Conservation (phyloP, 2,329 filamentous ascomycete species). For the Epichloe bromicola region DNA sequence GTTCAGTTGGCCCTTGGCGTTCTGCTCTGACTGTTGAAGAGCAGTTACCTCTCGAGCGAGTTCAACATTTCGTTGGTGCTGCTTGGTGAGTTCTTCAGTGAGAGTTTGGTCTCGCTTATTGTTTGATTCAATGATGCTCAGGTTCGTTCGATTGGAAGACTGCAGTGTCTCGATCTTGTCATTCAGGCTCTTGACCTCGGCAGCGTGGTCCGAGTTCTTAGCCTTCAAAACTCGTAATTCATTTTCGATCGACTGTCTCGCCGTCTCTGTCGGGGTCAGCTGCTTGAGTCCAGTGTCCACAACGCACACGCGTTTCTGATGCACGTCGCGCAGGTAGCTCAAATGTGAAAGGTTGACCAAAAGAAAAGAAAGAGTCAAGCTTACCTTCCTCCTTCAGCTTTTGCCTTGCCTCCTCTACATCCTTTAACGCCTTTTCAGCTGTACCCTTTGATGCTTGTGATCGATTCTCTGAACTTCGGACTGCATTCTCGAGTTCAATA, state of each 20-base stretch:
- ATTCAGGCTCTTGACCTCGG: slow-evolving; percentile 63
- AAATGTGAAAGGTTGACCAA: slow-evolving; percentile 7
- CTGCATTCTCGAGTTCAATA: slow-evolving; percentile 84
- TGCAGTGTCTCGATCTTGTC: slow-evolving; percentile 79
- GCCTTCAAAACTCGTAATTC: slow-evolving; percentile 70
- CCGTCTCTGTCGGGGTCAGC: slow-evolving; percentile 46
- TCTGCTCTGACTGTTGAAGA: slow-evolving; percentile 74
- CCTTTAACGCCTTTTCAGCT: slow-evolving; percentile 70
- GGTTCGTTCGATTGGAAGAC: slow-evolving; percentile 79
- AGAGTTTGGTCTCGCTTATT: slow-evolving; percentile 75
- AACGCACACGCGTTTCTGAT: background rate
- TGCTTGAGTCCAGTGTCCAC: background rate
- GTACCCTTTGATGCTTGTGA: slow-evolving; percentile 70
- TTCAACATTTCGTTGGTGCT: slow-evolving; percentile 78
- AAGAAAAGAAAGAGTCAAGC: slow-evolving; percentile 10
- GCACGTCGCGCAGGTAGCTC: background rate
- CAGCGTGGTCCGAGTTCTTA: slow-evolving; percentile 58
- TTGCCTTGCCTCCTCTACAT: slow-evolving; percentile 67
- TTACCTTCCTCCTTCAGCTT: slow-evolving; percentile 75
- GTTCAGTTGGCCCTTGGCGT: slow-evolving; percentile 64
- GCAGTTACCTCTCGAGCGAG: slow-evolving; percentile 70
- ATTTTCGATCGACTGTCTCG: slow-evolving; percentile 61
- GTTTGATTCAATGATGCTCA: slow-evolving; percentile 82
- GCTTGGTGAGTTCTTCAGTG: slow-evolving; percentile 71
- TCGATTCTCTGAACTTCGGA: slow-evolving; percentile 71